These are phyloP conservation scores for Gaillardinia entomophila DNA, from an alignment of 805 yeast species.

Conservation along the genomic window DNA sequence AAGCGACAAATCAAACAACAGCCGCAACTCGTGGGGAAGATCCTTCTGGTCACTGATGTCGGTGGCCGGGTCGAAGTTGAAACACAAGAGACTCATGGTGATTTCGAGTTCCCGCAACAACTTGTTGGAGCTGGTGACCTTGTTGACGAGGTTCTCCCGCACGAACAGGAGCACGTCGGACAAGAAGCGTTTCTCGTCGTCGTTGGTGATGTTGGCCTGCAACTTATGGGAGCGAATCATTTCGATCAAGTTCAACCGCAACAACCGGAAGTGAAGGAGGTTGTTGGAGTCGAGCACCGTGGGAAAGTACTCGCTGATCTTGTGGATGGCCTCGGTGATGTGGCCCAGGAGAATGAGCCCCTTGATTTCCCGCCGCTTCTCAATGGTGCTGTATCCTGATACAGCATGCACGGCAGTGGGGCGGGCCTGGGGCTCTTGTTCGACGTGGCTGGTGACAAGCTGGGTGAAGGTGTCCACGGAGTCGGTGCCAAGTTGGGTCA, in stretches of 20 bases:
- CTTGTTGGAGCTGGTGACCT: conserved; percentile 51
- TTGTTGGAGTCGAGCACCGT: conserved; percentile 58
- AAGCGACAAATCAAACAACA: conserved; percentile 52
- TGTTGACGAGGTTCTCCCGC: conserved; percentile 53
- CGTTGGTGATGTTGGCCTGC: conserved; percentile 9
- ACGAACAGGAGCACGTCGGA: conserved; percentile 53
- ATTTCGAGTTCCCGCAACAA: conserved; percentile 71
- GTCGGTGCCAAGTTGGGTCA: conserved; percentile 6
- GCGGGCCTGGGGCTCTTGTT: neutral
- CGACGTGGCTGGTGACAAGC: conserved; percentile 5
- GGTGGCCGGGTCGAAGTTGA: conserved; percentile 32
- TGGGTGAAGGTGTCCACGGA: conserved; percentile 6
- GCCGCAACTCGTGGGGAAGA: conserved; percentile 50
- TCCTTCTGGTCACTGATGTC: conserved; percentile 31
- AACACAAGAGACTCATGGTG: conserved; percentile 75
- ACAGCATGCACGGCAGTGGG: no score
- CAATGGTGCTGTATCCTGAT: conserved; percentile 51
- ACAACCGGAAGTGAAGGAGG: conserved; percentile 62
- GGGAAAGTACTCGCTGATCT: conserved; percentile 57
- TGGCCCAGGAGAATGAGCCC: conserved; percentile 51
- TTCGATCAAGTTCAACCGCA: conserved; percentile 72
- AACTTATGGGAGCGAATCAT: conserved; percentile 55
- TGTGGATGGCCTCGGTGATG: conserved; percentile 52
- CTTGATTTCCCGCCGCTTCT: conserved; percentile 49
- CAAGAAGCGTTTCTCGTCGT: conserved; percentile 46